Evolutionary conservation across 1,284 basidiomycete genomes (phyloP).

Genomic region (Irpex sp.): DNA sequence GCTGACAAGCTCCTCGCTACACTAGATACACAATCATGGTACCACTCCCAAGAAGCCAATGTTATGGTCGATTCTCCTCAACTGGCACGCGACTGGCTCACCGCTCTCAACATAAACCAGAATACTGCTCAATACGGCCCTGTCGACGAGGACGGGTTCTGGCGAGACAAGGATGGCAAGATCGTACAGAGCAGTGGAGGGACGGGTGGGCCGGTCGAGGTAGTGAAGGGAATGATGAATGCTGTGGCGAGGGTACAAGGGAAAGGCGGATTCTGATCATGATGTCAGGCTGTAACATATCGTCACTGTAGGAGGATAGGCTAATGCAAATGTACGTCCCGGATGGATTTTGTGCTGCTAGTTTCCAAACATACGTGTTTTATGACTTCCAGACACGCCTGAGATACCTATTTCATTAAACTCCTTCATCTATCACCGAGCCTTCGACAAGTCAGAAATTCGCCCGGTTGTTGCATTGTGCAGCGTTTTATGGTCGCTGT

Average conservation of each 20-base stretch:
- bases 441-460: too few relatives aligned
- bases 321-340: too few relatives aligned
- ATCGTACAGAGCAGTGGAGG: constrained; percentile 11
- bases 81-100: constrained; percentile 63
- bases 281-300: neutral
- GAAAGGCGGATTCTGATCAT: constrained; percentile 12
- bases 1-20: neutral
- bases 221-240: constrained; percentile 13
- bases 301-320: neutral
- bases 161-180: constrained; percentile 53
- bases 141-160: constrained; percentile 61
- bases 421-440: too few relatives aligned
- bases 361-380: too few relatives aligned
- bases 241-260: constrained; percentile 10
- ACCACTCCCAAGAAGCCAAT: constrained; percentile 78
- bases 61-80: constrained; percentile 66
- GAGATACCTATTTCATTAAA: too few relatives aligned
- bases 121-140: constrained; percentile 63
- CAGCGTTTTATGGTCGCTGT: too few relatives aligned
- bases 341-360: too few relatives aligned
- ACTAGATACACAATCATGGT: constrained; percentile 71
- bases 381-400: too few relatives aligned
- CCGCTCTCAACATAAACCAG: constrained; percentile 63
- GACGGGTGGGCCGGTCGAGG: constrained; percentile 3
- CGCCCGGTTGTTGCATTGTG: too few relatives aligned